Base-by-base conservation (phyloP, 1,139 yeast genomes). In the Diutina catenulata region DNA sequence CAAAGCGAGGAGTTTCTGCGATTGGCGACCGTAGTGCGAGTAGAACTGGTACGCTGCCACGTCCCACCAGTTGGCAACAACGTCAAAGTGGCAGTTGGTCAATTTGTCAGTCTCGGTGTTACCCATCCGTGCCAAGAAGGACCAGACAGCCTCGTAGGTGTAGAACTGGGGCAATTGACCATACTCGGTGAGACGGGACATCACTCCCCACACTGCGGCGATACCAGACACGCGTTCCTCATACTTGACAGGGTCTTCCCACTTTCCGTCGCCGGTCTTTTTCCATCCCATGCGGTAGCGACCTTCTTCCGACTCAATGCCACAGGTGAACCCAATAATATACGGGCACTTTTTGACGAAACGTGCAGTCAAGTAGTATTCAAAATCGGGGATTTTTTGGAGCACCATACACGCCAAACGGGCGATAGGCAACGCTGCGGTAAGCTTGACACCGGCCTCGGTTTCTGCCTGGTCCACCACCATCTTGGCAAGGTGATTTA, bases 21-120 rank as follows among this genome's bases (percentile, higher is more conserved):
- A 93, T 57, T 91, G 98, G 5, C 48, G 56, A 1, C 88, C 87
- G 54, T 76, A 93, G 1, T 66, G 66, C 10, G 53, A 50, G 7
- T 67, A 42, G 41, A 91, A 74, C 35, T 72, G 63, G 11, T 48
- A 47, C 1, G 84, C 91, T 33, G 81, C 69, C 5, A 88, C 76
- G 46, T 93, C 98, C 95, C 96, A 86, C 95, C 96, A 88, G 32
- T 82, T 74, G 2, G 87, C 78, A 6, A 79, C 69, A 2, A 82
- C 71, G 0, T 78, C 66, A 52, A 70, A 88, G 52, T 87, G 94
- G 0, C 81, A 72, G 46, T 86, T 80, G 0, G 74, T 63, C 11
- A 86, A 52, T 9, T 71, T 52, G 0, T 58, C 56, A 4, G 50
- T 28, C 2, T 74, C 68, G 1, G 71, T 64, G 54, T 91, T 88